Evolutionary conservation across 768 basidiomycete genomes (phyloP), one percentile per base, ranked within the genome.

Genomic region (Auricularia auricula-judae): DNA sequence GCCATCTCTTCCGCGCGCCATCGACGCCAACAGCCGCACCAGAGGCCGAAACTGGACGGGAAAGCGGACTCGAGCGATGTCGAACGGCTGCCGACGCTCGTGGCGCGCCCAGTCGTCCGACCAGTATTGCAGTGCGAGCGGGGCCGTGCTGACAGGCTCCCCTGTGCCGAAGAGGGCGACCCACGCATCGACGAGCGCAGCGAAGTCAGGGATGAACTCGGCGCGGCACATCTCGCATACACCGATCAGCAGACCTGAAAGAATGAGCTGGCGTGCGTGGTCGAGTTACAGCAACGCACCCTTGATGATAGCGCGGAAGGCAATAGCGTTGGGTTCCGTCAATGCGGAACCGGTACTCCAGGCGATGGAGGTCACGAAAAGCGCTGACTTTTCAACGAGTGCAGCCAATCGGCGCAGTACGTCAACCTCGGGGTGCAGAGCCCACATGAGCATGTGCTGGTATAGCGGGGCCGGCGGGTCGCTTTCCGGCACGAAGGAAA

Each of bases 81-180:
- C 92, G 63, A 98, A 82, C 61, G 95, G 82, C 42, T 89, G 88
- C 34, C 88, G 83, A 36, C 93, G 88, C 21, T 86, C 76, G 3
- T 81, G 79, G 59, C 84, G 84, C 44, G 84, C 76, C 84, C 86
- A 89, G 70, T 94, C 92, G 1, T 77, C 79, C 63, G 85, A 80
- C 93, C 94, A 98, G 73, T 85, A 95, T 68, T 94, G 91, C 4
- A 81, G 77, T 67, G 87, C 89, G 65, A 96, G 85, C 5, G 70
- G 68, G 2, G 83, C 84, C 35, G 89, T 83, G 65, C 75, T 71
- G 72, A 76, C 73, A 77, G 85, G 76, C 68, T 84, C 86, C 68
- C 88, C 89, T 33, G 88, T 81, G 4, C 91, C 91, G 65, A 88
- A 91, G 16, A 96, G 77, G 0, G 86, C 82, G 62, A 88, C 82